phyloP scores from a whole-genome alignment of 352 stramenopile genomes.

The Pythium angustatum region DNA sequence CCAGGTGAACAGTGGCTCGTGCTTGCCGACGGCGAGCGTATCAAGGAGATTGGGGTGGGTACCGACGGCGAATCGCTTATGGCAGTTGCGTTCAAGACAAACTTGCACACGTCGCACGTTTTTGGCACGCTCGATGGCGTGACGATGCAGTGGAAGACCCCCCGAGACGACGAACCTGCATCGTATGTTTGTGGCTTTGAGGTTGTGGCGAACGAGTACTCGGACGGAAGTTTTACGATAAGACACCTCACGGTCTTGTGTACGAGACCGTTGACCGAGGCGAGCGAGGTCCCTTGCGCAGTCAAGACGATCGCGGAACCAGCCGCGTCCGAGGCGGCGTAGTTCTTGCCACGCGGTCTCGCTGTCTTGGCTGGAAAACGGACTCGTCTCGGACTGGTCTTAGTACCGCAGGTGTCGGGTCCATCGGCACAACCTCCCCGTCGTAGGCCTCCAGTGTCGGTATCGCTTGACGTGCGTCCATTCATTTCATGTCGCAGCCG shows the following conservation, averaged over 20 bases:
- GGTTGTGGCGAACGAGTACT: not conserved
- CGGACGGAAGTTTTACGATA: not conserved
- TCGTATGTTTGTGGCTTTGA: not conserved
- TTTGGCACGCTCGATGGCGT: not conserved
- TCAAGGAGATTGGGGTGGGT: not conserved
- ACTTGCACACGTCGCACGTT: not conserved
- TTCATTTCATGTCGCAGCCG: too few relatives aligned
- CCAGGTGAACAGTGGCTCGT: slow-evolving; percentile 13
- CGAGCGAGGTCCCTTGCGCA: not conserved
- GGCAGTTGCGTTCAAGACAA: slow-evolving; percentile 3
- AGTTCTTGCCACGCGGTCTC: not conserved
- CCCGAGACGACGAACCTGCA: not conserved
- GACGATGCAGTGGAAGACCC: not conserved
- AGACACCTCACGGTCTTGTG: not conserved
- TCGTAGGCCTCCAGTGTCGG: too few relatives aligned
- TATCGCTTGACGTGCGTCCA: too few relatives aligned
- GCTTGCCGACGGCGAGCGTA: slow-evolving; percentile 3
- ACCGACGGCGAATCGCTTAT: not conserved
- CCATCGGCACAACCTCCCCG: too few relatives aligned
- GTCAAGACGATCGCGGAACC: too few relatives aligned
- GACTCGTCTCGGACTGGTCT: too few relatives aligned
- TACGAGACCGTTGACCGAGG: not conserved
- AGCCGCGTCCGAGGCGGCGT: not conserved
- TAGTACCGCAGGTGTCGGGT: too few relatives aligned
- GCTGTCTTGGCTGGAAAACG: not conserved